Percentiles rank a stretch among this genome's conserved stretches.
Conservation (phyloP, 1,284 basidiomycete species). For the Mycena sp. region DNA sequence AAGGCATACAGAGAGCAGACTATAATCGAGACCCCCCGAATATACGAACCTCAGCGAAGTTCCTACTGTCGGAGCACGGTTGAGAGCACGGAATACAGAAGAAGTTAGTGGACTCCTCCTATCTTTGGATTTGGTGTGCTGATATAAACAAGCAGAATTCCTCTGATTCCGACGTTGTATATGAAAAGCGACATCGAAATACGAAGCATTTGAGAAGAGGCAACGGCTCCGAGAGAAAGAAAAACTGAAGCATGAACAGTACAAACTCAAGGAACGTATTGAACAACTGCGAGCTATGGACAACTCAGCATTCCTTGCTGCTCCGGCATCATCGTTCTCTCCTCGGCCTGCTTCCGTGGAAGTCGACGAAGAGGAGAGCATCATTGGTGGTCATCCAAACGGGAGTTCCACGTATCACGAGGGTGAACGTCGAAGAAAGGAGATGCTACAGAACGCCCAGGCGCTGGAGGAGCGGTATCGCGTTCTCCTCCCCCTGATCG, state of each 20-base stretch:
- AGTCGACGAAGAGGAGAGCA: slow-evolving; percentile 30
- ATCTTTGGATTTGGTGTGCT: background rate
- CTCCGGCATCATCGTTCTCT: slow-evolving; percentile 67
- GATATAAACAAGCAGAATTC: slow-evolving; percentile 16
- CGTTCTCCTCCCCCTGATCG: slow-evolving; percentile 75
- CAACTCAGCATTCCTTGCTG: slow-evolving; percentile 67
- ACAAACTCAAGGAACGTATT: slow-evolving; percentile 89
- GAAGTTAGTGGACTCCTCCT: slow-evolving; percentile 60
- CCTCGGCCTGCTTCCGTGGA: slow-evolving; percentile 43
- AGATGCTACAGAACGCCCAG: slow-evolving; percentile 75
- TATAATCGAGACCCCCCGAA: slow-evolving; percentile 76
- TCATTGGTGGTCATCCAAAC: slow-evolving; percentile 42
- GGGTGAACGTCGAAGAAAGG: slow-evolving; percentile 73
- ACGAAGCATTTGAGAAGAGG: slow-evolving; percentile 87
- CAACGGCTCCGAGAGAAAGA: slow-evolving; percentile 89
- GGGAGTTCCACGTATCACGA: slow-evolving; percentile 59
- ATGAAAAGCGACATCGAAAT: slow-evolving; percentile 86
- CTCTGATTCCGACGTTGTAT: slow-evolving; percentile 81
- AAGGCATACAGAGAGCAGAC: slow-evolving; percentile 72
- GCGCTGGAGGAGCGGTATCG: slow-evolving; percentile 75
- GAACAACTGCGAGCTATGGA: slow-evolving; percentile 85
- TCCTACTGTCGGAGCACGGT: slow-evolving; percentile 67
- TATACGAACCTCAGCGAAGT: slow-evolving; percentile 65
- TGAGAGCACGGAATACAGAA: slow-evolving; percentile 71
- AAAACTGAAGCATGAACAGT: slow-evolving; percentile 89